phyloP scores from a whole-genome alignment of 371 early-diverging fungal genomes.

The Zancudomyces culisetae region DNA sequence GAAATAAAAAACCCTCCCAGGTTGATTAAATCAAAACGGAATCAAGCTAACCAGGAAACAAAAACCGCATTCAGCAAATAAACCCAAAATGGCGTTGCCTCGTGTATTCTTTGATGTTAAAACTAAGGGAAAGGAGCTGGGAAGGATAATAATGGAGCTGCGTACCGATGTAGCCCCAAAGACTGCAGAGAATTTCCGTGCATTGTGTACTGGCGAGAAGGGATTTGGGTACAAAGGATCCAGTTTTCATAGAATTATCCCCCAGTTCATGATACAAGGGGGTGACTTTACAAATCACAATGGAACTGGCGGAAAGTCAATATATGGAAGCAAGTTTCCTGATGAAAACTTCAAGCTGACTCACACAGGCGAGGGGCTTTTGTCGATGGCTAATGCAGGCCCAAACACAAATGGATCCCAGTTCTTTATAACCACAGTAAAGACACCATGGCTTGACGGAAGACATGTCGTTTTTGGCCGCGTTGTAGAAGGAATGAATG shows the following conservation, averaged over 20 bases:
- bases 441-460: slow-evolving; percentile 85
- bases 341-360: slow-evolving; percentile 59
- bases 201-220: slow-evolving; percentile 2
- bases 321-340: slow-evolving; percentile 76
- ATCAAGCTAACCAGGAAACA: too few relatives aligned
- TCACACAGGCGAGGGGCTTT: slow-evolving; percentile 63
- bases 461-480: slow-evolving; percentile 98
- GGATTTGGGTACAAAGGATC: slow-evolving; percentile 44
- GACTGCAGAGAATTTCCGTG: slow-evolving; percentile 5
- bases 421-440: slow-evolving; percentile 42
- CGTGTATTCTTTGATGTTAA: slow-evolving; percentile 5
- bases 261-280: slow-evolving; percentile 77
- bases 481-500: slow-evolving; percentile 66
- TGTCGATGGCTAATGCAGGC: slow-evolving; percentile 98
- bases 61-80: too few relatives aligned
- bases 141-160: slow-evolving; percentile 3
- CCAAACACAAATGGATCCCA: slow-evolving; percentile 91
- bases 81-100: too few relatives aligned
- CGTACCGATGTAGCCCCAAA: slow-evolving; percentile 1
- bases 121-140: background rate
- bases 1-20: too few relatives aligned
- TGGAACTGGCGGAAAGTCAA: slow-evolving; percentile 38
- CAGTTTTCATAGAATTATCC: slow-evolving; percentile 78
- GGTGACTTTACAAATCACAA: slow-evolving; percentile 55
- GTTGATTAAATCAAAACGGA: too few relatives aligned